A percentile compares a stretch with the other conserved stretches of the same genome.
Evolutionary conservation across 73 alveolate species (phyloP).

Genomic region (Diophrys sp.): DNA sequence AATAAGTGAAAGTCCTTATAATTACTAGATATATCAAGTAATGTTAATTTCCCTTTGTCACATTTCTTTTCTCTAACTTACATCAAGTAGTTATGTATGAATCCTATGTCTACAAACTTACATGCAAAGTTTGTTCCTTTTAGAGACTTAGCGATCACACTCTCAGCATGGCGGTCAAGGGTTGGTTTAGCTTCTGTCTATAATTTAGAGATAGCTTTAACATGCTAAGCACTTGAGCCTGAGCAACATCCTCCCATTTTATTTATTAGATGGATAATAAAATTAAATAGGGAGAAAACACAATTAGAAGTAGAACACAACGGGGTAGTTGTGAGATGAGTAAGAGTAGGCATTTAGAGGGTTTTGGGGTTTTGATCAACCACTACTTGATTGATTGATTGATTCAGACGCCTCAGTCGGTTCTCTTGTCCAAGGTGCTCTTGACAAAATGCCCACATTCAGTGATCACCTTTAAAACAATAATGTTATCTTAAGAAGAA

Average conservation of each 20-base stretch:
- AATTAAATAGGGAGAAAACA: constrained; percentile 96
- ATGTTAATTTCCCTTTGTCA: background rate
- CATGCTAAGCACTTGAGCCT: background rate
- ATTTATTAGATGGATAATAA: constrained; percentile 78
- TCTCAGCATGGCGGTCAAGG: background rate
- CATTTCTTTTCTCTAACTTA: constrained; percentile 1
- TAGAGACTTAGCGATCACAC: background rate
- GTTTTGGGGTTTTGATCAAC: no score
- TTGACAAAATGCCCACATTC: constrained; percentile 90
- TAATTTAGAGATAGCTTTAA: background rate
- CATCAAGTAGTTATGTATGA: background rate
- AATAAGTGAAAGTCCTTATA: background rate
- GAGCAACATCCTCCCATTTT: background rate
- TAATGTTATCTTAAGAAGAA: constrained; percentile 63
- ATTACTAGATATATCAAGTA: background rate
- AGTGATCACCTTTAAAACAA: constrained; percentile 67
- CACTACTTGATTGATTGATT: no score
- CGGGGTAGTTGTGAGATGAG: no score
- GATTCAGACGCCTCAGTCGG: no score
- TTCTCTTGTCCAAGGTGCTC: constrained; percentile 71
- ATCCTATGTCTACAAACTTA: background rate
- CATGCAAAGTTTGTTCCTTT: background rate
- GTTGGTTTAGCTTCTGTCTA: background rate
- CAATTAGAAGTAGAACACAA: constrained; percentile 60
- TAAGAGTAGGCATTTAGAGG: no score